Evolutionary conservation across 176 grass and related monocot species (phyloP), one percentile per base, ranked within the genome.

Genomic region (barley (Hordeum vulgare)): DNA sequence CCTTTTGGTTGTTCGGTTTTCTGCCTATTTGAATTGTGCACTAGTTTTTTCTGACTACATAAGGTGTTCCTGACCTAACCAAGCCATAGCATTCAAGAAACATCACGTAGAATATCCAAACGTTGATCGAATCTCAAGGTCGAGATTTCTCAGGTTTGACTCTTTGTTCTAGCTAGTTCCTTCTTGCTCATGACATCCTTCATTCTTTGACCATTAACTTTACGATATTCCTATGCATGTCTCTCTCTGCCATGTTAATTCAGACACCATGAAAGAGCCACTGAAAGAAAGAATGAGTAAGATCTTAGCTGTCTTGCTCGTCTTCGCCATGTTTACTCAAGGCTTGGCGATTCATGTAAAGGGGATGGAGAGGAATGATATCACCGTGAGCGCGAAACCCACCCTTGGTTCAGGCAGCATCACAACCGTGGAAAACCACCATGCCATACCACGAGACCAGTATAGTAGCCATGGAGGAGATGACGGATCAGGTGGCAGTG

Each of bases 361-460:
- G 0, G 84, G 44, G 14, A 6, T 40, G 15, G 3, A 9, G 0
- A 29, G 37, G 58, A 65, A 76, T 6, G 66, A 18, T 0, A 13
- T 21, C 3, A 23, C 31, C 15, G 51, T 42, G 10, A 33, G 8
- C 6, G 0, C 2, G 56, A 77, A 82, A 71, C 14, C 44, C 3
- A 82, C 13, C 10, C 72, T 85, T 9, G 83, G 71, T 2, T 20
- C 42, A 24, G 80, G 27, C 4, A 41, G 71, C 9, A 71, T 63
- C 37, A 85, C 71, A 13, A 64, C 71, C 1, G 88, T 89, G 18
- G 88, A 89, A 71, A 89, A 89, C 42, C 78, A 89, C 88, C 88
- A 89, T 64, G 88, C 88, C 4, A 85, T 85, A 39, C 88, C 88
- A 18, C 83, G 88, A 7, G 78, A 85, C 60, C 88, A 89, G 72